phyloP scores from a whole-genome alignment of 2,329 filamentous ascomycete species.

The Drechslera avenae region DNA sequence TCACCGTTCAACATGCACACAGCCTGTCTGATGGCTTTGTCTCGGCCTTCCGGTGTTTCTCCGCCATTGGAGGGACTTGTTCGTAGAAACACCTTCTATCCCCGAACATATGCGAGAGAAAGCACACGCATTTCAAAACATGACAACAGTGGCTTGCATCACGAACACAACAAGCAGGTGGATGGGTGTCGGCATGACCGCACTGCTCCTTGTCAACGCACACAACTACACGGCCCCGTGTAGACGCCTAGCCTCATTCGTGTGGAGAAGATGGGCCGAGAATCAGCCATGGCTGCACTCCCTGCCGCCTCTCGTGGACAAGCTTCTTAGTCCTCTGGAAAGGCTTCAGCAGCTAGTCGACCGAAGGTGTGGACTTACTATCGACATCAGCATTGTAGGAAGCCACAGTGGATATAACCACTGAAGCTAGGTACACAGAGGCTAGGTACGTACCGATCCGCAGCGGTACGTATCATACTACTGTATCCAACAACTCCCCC shows the following conservation, averaged over 20 bases:
- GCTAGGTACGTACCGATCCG: too few species aligned
- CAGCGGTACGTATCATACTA: too few species aligned
- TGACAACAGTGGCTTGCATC: too few species aligned
- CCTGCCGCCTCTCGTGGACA: background rate
- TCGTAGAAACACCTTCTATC: background rate
- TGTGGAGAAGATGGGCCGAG: background rate
- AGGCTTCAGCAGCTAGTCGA: background rate
- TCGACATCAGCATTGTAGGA: background rate
- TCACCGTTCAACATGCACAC: background rate
- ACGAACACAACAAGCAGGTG: too few species aligned
- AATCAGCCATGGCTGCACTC: background rate
- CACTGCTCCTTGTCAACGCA: too few species aligned
- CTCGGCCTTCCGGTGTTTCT: conserved; percentile 2
- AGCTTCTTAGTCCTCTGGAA: background rate
- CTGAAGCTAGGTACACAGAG: too few species aligned
- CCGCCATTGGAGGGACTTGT: conserved; percentile 11
- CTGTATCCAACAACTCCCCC: background rate
- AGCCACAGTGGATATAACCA: too few species aligned
- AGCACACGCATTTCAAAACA: background rate
- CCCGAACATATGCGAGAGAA: conserved; percentile 6
- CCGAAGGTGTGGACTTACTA: background rate
- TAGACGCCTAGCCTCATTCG: background rate
- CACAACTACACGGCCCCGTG: too few species aligned
- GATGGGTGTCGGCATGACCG: too few species aligned
- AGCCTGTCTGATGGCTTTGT: background rate